Evolutionary conservation across 2,329 filamentous ascomycete genomes (phyloP).

Genomic region (Pseudogymnoascus sp.): DNA sequence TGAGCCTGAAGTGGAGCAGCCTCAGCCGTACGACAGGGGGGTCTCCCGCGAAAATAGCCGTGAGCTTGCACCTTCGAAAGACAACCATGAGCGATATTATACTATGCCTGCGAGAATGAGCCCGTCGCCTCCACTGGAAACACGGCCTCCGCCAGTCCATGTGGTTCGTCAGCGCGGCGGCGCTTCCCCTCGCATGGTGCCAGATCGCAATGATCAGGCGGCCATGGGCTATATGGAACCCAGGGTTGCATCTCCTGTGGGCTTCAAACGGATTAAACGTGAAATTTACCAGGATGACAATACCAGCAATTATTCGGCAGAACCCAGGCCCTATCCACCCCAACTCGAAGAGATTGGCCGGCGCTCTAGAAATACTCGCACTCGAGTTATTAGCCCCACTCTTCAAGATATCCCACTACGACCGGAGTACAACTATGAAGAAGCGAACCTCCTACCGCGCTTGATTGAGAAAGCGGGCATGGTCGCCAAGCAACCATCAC

Average conservation of each 20-base stretch:
- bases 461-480: slow-evolving; percentile 1
- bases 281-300: background rate
- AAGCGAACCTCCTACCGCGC: background rate
- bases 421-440: slow-evolving; percentile 1
- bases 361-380: background rate
- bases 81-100: slow-evolving; percentile 28
- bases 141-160: background rate
- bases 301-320: background rate
- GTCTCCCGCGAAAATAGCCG: background rate
- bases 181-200: background rate
- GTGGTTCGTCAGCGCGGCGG: background rate
- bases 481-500: background rate
- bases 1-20: background rate
- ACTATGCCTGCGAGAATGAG: slow-evolving; percentile 1
- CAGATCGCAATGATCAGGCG: background rate
- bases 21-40: background rate
- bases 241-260: background rate
- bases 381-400: background rate
- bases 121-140: background rate
- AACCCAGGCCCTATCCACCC: background rate
- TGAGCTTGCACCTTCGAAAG: slow-evolving; percentile 23
- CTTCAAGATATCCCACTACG: slow-evolving; percentile 1
- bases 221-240: background rate
- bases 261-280: background rate
- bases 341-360: background rate